These are phyloP conservation scores for Fusarium brevicatenulatum DNA, from an alignment of 2,329 filamentous ascomycete species.

Conservation along the genomic window DNA sequence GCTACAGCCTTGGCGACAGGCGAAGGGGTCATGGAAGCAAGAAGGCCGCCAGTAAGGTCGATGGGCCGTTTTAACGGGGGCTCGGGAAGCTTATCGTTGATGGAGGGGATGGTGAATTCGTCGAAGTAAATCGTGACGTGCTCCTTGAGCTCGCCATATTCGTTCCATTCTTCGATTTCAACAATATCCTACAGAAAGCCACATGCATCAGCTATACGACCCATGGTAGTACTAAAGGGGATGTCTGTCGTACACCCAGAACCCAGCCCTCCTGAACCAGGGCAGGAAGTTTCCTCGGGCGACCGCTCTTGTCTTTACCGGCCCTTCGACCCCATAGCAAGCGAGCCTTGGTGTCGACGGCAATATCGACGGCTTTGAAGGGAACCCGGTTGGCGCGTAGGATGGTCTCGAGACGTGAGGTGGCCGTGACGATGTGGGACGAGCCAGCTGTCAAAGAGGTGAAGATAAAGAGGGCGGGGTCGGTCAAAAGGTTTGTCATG, in stretches of 20 bases:
- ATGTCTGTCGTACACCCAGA: conserved; percentile 75
- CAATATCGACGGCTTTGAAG: conserved; percentile 91
- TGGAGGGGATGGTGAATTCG: conserved; percentile 67
- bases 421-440: conserved; percentile 95
- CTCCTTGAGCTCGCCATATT: conserved; percentile 93
- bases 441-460: conserved; percentile 96
- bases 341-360: conserved; percentile 87
- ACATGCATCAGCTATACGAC: neutral
- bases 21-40: conserved; percentile 40
- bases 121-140: conserved; percentile 78
- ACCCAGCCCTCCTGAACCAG: conserved; percentile 89
- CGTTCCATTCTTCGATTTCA: conserved; percentile 98
- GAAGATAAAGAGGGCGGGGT: conserved; percentile 88
- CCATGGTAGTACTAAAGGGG: neutral
- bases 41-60: conserved; percentile 25
- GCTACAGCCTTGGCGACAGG: conserved; percentile 40
- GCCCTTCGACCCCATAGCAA: conserved; percentile 88
- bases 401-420: conserved; percentile 94
- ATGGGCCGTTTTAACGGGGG: conserved; percentile 43
- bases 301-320: conserved; percentile 73
- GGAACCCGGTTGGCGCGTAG: conserved; percentile 93
- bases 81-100: conserved; percentile 62
- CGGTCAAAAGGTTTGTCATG: conserved; percentile 62
- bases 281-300: conserved; percentile 81
- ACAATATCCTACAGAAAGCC: conserved; percentile 76